These are phyloP conservation scores for Metschnikowia koreensis DNA, from an alignment of 805 yeast species.

Conservation along the genomic window DNA sequence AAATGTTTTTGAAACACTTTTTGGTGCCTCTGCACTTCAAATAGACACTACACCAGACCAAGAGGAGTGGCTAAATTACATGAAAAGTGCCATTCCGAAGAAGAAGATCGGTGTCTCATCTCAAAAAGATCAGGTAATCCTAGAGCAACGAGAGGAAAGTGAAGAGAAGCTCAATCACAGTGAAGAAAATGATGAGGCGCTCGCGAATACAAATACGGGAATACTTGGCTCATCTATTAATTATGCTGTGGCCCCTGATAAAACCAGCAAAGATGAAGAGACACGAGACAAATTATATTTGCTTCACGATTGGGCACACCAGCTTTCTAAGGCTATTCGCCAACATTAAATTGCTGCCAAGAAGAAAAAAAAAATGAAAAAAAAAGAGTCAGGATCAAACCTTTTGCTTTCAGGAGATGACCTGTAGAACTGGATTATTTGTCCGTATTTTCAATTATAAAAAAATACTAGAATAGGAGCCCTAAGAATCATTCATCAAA, in stretches of 20 bases:
- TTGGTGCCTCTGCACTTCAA: slow-evolving; percentile 7
- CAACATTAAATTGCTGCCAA: not conserved
- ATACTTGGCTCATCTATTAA: slow-evolving; percentile 11
- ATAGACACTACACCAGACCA: slow-evolving; percentile 5
- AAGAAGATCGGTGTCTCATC: slow-evolving; percentile 27
- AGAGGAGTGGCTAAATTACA: slow-evolving; percentile 20
- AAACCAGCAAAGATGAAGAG: not conserved
- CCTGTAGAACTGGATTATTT: no score
- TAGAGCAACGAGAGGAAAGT: slow-evolving; percentile 13
- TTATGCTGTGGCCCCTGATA: not conserved
- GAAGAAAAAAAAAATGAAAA: no score
- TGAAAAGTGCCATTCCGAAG: slow-evolving; percentile 29
- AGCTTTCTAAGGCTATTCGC: not conserved
- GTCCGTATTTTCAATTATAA: no score
- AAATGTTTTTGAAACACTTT: slow-evolving; percentile 11
- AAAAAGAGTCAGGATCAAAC: not conserved
- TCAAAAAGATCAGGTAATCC: slow-evolving; percentile 14
- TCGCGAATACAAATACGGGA: slow-evolving; percentile 11
- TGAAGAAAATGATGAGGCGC: slow-evolving; percentile 19
- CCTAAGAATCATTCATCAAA: no score
- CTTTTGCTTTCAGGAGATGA: no score
- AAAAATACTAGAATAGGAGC: no score
- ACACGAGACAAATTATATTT: slow-evolving; percentile 4
- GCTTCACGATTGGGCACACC: slow-evolving; percentile 14
- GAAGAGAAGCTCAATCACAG: slow-evolving; percentile 2